A percentile compares a stretch with the other conserved stretches of the same genome.
These are phyloP conservation scores for Casuarina equisetifolia DNA, from an alignment of 306 rosid species.

Conservation along the genomic window DNA sequence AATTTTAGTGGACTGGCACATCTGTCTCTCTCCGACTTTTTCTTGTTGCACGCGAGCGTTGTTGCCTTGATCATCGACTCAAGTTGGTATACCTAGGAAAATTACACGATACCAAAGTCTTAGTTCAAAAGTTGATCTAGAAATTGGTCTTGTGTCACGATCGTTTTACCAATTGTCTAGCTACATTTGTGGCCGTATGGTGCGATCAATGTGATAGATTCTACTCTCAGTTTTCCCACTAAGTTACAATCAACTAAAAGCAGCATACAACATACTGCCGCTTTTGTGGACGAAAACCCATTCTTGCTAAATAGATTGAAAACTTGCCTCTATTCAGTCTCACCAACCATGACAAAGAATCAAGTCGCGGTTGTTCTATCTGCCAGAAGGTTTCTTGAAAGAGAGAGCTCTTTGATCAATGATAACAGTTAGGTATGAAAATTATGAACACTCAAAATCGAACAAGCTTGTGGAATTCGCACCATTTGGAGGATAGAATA, in stretches of 20 bases:
- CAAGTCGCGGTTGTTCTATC: conserved; percentile 34
- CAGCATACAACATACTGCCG: not conserved
- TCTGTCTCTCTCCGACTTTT: not conserved
- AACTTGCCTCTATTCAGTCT: conserved; percentile 16
- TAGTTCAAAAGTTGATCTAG: conserved; percentile 13
- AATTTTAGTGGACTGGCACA: not conserved
- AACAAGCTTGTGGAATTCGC: not conserved
- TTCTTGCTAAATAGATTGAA: conserved; percentile 1
- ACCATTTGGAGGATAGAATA: too few relatives aligned
- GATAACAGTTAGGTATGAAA: conserved; percentile 11
- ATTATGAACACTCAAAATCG: conserved; percentile 11
- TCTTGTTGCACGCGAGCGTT: conserved; percentile 18
- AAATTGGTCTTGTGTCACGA: conserved; percentile 32
- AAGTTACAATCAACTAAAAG: conserved; percentile 9
- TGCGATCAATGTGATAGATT: not conserved
- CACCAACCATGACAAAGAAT: conserved; percentile 24
- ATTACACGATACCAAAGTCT: conserved; percentile 34
- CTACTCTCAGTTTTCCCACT: not conserved
- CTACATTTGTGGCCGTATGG: not conserved
- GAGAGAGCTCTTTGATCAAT: conserved; percentile 18
- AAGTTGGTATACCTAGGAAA: conserved; percentile 28
- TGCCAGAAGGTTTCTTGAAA: conserved; percentile 8
- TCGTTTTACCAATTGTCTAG: conserved; percentile 20
- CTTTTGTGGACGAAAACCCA: conserved; percentile 3
- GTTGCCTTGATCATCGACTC: conserved; percentile 12